A percentile compares a stretch with the other conserved stretches of the same genome.
These are phyloP conservation scores for Ilex paraguariensis DNA, from an alignment of 305 asterid genomes.

Conservation along the genomic window DNA sequence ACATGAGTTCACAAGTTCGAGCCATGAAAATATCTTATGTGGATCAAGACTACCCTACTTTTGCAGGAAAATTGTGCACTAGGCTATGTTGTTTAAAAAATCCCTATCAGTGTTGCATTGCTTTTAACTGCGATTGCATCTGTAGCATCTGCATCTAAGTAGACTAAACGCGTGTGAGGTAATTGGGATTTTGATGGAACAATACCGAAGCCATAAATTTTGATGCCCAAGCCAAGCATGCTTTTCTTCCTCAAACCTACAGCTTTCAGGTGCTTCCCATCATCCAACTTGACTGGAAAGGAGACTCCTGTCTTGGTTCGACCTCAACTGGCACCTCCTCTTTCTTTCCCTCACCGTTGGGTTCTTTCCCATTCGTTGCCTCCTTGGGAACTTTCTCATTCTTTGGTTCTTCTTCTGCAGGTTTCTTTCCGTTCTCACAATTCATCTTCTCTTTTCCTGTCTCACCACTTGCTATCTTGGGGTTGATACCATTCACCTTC, in stretches of 20 bases:
- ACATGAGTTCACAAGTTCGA: too few relatives aligned
- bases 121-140: too few relatives aligned
- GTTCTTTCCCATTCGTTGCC: neutral
- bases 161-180: neutral
- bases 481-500: conserved; percentile 17
- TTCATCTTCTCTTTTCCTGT: conserved; percentile 22
- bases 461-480: conserved; percentile 6
- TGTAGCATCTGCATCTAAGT: too few relatives aligned
- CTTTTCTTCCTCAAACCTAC: conserved; percentile 76
- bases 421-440: conserved; percentile 12
- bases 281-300: conserved; percentile 49
- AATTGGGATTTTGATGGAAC: conserved; percentile 1
- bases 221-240: conserved; percentile 66
- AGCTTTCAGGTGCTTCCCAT: conserved; percentile 49
- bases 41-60: too few relatives aligned
- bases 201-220: conserved; percentile 61
- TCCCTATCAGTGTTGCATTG: too few relatives aligned
- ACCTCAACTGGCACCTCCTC: conserved; percentile 47
- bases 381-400: conserved; percentile 9
- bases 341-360: conserved; percentile 19
- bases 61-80: too few relatives aligned
- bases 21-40: too few relatives aligned
- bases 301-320: conserved; percentile 59
- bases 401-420: conserved; percentile 17
- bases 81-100: too few relatives aligned